These are phyloP conservation scores for Colletotrichum sidae DNA, from an alignment of 2,329 filamentous ascomycete species.

Conservation along the genomic window DNA sequence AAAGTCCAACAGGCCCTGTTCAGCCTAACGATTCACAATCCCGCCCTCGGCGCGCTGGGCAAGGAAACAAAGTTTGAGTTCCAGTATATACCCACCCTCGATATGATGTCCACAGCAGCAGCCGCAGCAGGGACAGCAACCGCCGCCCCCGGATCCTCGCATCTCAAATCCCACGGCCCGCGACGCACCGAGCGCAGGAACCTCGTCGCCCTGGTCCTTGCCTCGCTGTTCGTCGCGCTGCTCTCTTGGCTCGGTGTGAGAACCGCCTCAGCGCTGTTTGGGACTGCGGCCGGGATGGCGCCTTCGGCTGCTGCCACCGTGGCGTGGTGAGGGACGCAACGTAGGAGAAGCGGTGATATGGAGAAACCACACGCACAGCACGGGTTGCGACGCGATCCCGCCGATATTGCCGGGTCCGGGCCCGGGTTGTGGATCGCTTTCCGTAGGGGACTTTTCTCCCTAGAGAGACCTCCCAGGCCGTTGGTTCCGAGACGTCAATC, in stretches of 20 bases:
- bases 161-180: constrained; percentile 36
- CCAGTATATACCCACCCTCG: constrained; percentile 71
- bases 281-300: constrained; percentile 12
- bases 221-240: constrained; percentile 43
- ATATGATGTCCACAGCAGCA: constrained; percentile 49
- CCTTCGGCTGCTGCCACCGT: not conserved
- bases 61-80: constrained; percentile 75
- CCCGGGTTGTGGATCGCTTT: constrained; percentile 4
- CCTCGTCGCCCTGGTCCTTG: constrained; percentile 57
- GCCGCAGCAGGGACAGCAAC: constrained; percentile 41
- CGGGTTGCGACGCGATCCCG: constrained; percentile 12
- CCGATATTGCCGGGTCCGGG: not conserved
- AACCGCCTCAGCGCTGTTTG: constrained; percentile 28
- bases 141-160: not conserved
- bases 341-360: not conserved
- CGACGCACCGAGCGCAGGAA: constrained; percentile 50
- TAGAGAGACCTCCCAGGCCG: not conserved
- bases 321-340: not conserved
- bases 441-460: not conserved
- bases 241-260: constrained; percentile 43
- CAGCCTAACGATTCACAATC: constrained; percentile 70
- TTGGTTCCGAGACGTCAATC: constrained; percentile 15
- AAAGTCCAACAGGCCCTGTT: constrained; percentile 53
- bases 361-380: not conserved
- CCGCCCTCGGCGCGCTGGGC: constrained; percentile 69